phyloP scores from a whole-genome alignment of 1,139 yeast species.

The Sugiyamaella pinicola region DNA sequence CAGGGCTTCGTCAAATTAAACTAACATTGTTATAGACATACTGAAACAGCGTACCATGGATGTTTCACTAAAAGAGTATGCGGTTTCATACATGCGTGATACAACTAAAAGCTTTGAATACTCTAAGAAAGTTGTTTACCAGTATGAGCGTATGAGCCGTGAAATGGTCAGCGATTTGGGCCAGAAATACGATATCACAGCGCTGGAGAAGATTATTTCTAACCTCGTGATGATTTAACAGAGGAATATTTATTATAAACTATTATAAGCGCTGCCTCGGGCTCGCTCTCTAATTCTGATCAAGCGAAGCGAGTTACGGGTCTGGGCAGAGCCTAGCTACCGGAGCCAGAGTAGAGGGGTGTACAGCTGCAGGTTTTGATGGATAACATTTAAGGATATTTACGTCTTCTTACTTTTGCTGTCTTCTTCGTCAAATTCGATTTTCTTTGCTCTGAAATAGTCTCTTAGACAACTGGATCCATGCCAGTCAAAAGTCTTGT shows the following conservation, averaged over 20 bases:
- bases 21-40: constrained; percentile 36
- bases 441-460: constrained; percentile 29
- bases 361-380: not conserved
- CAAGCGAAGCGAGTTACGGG: too few relatives aligned
- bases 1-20: not conserved
- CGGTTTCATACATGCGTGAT: constrained; percentile 50
- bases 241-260: not conserved
- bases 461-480: constrained; percentile 33
- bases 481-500: constrained; percentile 34
- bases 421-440: constrained; percentile 18
- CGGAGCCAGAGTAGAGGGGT: too few relatives aligned
- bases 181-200: constrained; percentile 20
- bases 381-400: too few relatives aligned
- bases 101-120: constrained; percentile 50
- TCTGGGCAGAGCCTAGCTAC: too few relatives aligned
- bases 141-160: constrained; percentile 29
- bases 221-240: constrained; percentile 10
- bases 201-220: constrained; percentile 14
- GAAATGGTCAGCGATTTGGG: constrained; percentile 26
- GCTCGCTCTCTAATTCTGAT: too few relatives aligned
- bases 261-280: too few relatives aligned
- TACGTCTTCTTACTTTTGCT: constrained; percentile 5
- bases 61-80: constrained; percentile 50
- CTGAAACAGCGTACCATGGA: constrained; percentile 46
- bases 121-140: constrained; percentile 28